Percentiles rank a stretch among this genome's conserved stretches.
These are phyloP conservation scores for Aciculosporium take DNA, from an alignment of 2,329 filamentous ascomycete genomes.

Conservation along the genomic window DNA sequence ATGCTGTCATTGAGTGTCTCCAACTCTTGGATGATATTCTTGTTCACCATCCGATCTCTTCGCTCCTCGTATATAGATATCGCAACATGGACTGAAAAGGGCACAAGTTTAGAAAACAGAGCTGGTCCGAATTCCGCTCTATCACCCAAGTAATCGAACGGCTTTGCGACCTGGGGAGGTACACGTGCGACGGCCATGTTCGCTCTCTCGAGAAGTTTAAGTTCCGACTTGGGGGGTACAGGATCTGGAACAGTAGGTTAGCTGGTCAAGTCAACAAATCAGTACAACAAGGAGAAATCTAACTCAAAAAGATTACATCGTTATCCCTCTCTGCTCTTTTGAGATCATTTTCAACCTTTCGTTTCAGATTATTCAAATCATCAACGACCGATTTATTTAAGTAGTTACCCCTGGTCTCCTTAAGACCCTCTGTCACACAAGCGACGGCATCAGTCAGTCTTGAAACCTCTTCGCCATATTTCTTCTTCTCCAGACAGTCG, in stretches of 20 bases:
- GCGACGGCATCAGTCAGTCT: constrained; percentile 66
- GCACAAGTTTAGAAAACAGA: constrained; percentile 81
- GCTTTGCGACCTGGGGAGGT: constrained; percentile 69
- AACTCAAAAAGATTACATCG: constrained; percentile 83
- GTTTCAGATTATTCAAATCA: constrained; percentile 73
- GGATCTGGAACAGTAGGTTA: constrained; percentile 36
- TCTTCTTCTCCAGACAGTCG: constrained; percentile 83
- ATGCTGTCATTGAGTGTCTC: constrained; percentile 69
- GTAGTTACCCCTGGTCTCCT: constrained; percentile 58
- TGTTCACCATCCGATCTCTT: constrained; percentile 78
- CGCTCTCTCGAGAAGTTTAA: constrained; percentile 72
- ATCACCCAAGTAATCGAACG: constrained; percentile 67
- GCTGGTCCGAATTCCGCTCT: constrained; percentile 68
- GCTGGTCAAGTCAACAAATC: constrained; percentile 5
- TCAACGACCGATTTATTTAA: constrained; percentile 69
- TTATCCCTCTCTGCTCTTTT: constrained; percentile 94
- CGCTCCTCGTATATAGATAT: constrained; percentile 91
- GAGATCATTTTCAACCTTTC: constrained; percentile 68
- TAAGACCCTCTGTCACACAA: constrained; percentile 76
- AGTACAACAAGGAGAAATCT: constrained; percentile 14
- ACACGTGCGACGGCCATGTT: constrained; percentile 73
- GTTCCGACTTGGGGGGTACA: constrained; percentile 76
- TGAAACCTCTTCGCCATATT: constrained; percentile 90
- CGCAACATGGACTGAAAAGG: constrained; percentile 88
- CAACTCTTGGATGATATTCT: constrained; percentile 71